A percentile compares a stretch with the other conserved stretches of the same genome.
Evolutionary conservation across 306 rosid species (phyloP).

Genomic region (Elaeagnus macrophylla): DNA sequence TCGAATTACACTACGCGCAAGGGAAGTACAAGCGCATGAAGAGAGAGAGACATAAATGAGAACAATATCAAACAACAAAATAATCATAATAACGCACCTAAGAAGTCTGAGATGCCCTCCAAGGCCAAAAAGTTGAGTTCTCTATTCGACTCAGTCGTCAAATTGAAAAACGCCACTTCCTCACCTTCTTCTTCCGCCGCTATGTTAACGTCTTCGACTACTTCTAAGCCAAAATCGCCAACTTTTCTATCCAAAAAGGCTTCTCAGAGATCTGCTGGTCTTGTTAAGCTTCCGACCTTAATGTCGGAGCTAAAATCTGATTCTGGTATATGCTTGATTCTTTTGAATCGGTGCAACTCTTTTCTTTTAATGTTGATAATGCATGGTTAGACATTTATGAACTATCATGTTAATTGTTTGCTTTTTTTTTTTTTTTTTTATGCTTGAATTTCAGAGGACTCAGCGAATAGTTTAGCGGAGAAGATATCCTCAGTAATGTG

Average conservation of each 20-base stretch:
- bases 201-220: neutral
- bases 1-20: too few species aligned
- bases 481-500: too few species aligned
- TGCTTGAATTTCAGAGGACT: too few species aligned
- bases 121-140: conserved; percentile 28
- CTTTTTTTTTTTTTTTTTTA: too few species aligned
- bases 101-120: conserved; percentile 23
- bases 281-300: conserved; percentile 26
- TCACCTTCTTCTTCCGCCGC: conserved; percentile 9
- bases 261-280: conserved; percentile 1
- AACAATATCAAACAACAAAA: neutral
- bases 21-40: too few species aligned
- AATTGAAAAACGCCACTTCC: neutral
- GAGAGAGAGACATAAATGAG: too few species aligned
- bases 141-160: conserved; percentile 19
- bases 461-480: too few species aligned
- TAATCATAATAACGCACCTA: neutral
- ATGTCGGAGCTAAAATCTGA: conserved; percentile 20
- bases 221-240: neutral
- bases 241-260: neutral
- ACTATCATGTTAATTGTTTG: too few species aligned
- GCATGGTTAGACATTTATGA: too few species aligned
- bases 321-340: conserved; percentile 34
- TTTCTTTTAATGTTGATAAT: too few species aligned
- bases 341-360: neutral